Percentiles rank a stretch among this genome's conserved stretches.
Conservation (phyloP, 2,329 filamentous ascomycete species). For the Alternaria atra region DNA sequence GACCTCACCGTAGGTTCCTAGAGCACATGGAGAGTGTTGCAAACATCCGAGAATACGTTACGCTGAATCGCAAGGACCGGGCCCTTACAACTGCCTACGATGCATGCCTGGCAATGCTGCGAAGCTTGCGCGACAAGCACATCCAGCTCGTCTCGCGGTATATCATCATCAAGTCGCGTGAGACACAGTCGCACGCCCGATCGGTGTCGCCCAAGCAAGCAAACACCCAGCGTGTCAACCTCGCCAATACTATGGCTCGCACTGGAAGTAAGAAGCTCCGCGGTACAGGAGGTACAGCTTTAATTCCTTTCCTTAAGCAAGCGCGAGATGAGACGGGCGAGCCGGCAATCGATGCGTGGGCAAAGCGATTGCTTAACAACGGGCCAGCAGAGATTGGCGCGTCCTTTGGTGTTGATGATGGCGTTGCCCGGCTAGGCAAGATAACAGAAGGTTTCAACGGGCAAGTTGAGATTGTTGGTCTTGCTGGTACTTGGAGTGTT, state of each 20-base stretch:
- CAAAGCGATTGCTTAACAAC: conserved; percentile 65
- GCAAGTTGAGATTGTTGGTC: conserved; percentile 69
- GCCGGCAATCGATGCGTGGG: conserved; percentile 78
- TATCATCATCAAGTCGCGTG: conserved; percentile 87
- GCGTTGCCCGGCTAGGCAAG: conserved; percentile 58
- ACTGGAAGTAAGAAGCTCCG: conserved; percentile 68
- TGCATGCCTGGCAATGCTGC: conserved; percentile 83
- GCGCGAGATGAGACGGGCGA: conserved; percentile 95
- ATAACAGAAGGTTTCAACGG: conserved; percentile 63
- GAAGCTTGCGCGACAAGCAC: conserved; percentile 86
- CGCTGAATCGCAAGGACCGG: conserved; percentile 66
- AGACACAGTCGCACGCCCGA: conserved; percentile 71
- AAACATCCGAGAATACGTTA: conserved; percentile 87
- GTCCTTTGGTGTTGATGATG: conserved; percentile 39
- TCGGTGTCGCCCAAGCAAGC: conserved; percentile 65
- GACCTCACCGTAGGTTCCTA: conserved; percentile 87
- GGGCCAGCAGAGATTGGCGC: conserved; percentile 51
- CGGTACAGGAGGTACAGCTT: conserved; percentile 89
- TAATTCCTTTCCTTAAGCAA: conserved; percentile 97
- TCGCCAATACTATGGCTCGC: conserved; percentile 60
- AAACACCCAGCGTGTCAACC: conserved; percentile 61
- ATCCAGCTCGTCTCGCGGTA: conserved; percentile 96
- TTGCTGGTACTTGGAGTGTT: conserved; percentile 89
- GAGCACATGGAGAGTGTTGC: conserved; percentile 79
- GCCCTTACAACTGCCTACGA: conserved; percentile 84